Evolutionary conservation across 2,329 filamentous ascomycete species (phyloP), one percentile per base, ranked within the genome.

Genomic region (Chaetomiaceae sp.): DNA sequence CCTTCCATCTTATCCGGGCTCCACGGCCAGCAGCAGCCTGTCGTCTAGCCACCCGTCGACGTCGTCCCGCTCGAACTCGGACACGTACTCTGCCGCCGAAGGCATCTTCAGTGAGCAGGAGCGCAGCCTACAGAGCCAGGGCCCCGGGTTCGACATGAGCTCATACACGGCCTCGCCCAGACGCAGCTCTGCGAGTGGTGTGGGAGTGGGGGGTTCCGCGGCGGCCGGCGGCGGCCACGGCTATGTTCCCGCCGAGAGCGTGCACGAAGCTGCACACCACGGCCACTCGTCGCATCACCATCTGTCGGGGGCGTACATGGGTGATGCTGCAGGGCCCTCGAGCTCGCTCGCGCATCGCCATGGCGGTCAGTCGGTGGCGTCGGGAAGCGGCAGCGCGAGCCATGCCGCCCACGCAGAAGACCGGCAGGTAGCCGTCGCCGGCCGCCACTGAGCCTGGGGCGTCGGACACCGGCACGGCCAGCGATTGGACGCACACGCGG

Each of bases 101-200:
- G 40, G 47, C 26, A 56, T 62, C 9, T 62, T 62, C 33, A 46
- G 47, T 33, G 60, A 62, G 29, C 52, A 58, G 11, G 56, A 60
- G 14, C 59, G 57, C 40, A 56, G 50, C 40, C 38, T 59, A 6
- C 53, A 56, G 29, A 56, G 53, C 29, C 58, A 62, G 24, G 57
- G 58, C 3, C 38, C 59, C 11, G 56, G 49, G 7, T 55, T 60
- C 15, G 59, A 61, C 34, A 45, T 60, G 33, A 43, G 36, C 29
- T 43, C 44, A 4, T 62, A 62, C 44, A 60, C 58, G 3, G 51
- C 60, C 24, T 53, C 45, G 11, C 58, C 40, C 57, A 58, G 55
- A 49, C 63, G 50, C 45, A 45, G 47, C 55, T 61, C 44, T 32
- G 27, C 14, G 10, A 30, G 5, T 12, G 10, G 29, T 12, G 29